Evolutionary conservation across 2,329 filamentous ascomycete genomes (phyloP).

Genomic region (Trichoderma arundinaceum): DNA sequence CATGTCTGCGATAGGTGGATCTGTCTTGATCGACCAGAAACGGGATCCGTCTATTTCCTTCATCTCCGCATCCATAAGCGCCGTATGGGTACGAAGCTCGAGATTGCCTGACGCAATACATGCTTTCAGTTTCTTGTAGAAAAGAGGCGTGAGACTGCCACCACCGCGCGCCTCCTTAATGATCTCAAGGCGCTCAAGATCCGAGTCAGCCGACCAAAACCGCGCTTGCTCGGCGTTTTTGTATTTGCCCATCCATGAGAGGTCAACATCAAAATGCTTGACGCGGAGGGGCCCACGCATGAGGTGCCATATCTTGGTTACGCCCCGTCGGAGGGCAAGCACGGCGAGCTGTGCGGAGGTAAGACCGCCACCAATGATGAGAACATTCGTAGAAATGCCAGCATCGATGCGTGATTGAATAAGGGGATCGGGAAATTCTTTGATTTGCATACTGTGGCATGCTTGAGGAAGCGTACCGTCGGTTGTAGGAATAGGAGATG

Average conservation of each 20-base stretch:
- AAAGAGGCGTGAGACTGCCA: conserved; percentile 75
- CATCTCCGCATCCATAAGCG: conserved; percentile 58
- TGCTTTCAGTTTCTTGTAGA: conserved; percentile 68
- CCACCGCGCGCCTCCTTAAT: conserved; percentile 71
- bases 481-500: conserved; percentile 40
- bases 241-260: conserved; percentile 83
- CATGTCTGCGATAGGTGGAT: conserved; percentile 57
- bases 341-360: conserved; percentile 77
- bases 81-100: conserved; percentile 63
- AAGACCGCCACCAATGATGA: conserved; percentile 76
- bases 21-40: conserved; percentile 54
- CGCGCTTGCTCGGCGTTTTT: conserved; percentile 76
- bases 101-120: conserved; percentile 60
- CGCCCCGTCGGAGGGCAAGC: conserved; percentile 66
- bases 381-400: conserved; percentile 61
- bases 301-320: conserved; percentile 71
- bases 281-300: conserved; percentile 66
- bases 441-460: conserved; percentile 70
- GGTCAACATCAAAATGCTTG: conserved; percentile 78
- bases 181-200: conserved; percentile 70
- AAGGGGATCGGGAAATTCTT: conserved; percentile 59
- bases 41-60: conserved; percentile 47
- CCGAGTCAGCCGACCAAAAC: conserved; percentile 77
- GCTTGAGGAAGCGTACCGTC: conserved; percentile 47
- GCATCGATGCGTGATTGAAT: conserved; percentile 59